Evolutionary conservation across 176 grass and related monocot genomes (phyloP).

Genomic region (Carex cristatella): DNA sequence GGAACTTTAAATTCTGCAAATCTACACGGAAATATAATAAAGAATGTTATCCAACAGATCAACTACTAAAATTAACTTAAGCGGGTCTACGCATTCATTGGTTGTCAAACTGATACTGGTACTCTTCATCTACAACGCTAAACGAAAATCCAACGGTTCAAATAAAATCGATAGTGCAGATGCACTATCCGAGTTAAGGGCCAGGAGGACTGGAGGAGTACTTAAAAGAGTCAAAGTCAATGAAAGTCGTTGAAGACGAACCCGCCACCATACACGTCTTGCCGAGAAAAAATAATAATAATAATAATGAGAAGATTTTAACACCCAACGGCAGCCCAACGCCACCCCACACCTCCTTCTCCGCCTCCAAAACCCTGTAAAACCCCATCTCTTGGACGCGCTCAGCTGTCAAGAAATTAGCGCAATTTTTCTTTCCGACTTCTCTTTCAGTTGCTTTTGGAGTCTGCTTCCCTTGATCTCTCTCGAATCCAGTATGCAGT

Average conservation of each 20-base stretch:
- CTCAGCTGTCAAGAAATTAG: neutral
- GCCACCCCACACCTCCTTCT: neutral
- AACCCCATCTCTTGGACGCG: neutral
- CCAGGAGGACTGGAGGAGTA: neutral
- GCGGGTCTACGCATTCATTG: neutral
- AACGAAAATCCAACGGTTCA: neutral
- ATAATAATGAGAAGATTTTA: neutral
- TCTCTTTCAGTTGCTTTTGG: neutral
- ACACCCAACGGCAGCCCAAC: neutral
- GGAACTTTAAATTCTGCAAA: constrained; percentile 12
- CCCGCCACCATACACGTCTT: neutral
- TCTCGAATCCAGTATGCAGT: neutral
- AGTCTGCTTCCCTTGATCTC: neutral
- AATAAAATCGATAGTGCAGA: neutral
- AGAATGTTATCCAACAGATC: neutral
- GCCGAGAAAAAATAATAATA: neutral
- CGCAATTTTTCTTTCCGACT: neutral
- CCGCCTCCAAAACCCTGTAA: constrained; percentile 8
- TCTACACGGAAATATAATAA: neutral
- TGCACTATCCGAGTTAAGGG: neutral
- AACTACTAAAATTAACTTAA: neutral
- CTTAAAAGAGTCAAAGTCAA: neutral
- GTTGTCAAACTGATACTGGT: neutral
- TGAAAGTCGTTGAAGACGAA: neutral
- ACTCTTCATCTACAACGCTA: neutral